Conservation (phyloP, 1,284 basidiomycete species). For the Agroathelia rolfsii region DNA sequence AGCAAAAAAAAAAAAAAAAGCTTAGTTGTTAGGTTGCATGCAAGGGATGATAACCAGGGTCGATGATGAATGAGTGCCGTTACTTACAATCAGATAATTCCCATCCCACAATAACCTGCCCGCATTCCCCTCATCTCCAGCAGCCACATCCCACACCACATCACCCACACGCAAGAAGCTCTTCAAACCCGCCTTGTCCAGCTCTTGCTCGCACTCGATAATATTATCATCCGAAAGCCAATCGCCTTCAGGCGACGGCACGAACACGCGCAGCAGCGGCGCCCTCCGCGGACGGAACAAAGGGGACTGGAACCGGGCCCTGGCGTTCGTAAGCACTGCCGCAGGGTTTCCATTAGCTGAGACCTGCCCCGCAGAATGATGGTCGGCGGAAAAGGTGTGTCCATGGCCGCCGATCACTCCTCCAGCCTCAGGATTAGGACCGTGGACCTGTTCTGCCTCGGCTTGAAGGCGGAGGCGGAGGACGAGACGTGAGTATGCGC, state of each 20-base stretch:
- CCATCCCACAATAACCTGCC: slow-evolving; percentile 77
- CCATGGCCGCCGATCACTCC: too few species aligned
- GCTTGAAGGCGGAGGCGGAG: slow-evolving; percentile 66
- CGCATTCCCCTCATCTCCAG: slow-evolving; percentile 72
- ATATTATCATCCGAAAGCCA: slow-evolving; percentile 75
- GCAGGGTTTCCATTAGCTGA: too few species aligned
- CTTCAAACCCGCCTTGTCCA: slow-evolving; percentile 51
- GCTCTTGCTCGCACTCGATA: slow-evolving; percentile 68
- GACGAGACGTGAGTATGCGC: slow-evolving; percentile 67
- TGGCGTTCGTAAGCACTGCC: slow-evolving; percentile 6
- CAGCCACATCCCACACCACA: slow-evolving; percentile 74
- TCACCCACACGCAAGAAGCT: slow-evolving; percentile 60
- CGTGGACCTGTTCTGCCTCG: slow-evolving; percentile 34
- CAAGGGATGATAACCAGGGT: slow-evolving; percentile 6
- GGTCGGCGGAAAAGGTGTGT: too few species aligned
- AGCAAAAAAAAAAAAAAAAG: too few species aligned
- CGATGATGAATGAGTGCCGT: slow-evolving; percentile 8
- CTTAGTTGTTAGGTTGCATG: slow-evolving; percentile 1
- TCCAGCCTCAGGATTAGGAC: slow-evolving; percentile 18
- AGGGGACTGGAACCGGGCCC: slow-evolving; percentile 46
- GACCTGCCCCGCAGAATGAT: too few species aligned
- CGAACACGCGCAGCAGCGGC: slow-evolving; percentile 66
- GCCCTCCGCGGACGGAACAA: slow-evolving; percentile 58
- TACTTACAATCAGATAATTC: slow-evolving; percentile 64
- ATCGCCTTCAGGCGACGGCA: slow-evolving; percentile 71